Percentiles rank a stretch among this genome's conserved stretches.
Conservation (phyloP, 2,329 filamentous ascomycete species). For the Colletotrichum liaoningense region DNA sequence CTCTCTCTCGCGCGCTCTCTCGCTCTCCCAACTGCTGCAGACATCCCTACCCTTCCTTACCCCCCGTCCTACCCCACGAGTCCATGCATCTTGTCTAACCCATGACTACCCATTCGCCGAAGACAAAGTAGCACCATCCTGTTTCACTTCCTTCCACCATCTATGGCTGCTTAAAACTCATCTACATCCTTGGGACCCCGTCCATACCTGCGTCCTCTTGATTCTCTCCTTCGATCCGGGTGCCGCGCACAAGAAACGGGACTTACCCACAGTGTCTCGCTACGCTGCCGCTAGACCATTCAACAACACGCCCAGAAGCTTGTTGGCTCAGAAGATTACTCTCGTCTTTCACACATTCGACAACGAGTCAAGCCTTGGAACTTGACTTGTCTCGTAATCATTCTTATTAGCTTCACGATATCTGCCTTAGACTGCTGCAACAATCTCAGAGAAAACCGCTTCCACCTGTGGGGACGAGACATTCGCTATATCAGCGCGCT, state of each 20-base stretch:
- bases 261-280: constrained; percentile 21
- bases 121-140: constrained; percentile 47
- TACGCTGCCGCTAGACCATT: constrained; percentile 18
- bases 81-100: constrained; percentile 36
- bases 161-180: constrained; percentile 34
- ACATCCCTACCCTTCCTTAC: constrained; percentile 18
- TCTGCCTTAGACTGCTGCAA: neutral
- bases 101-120: constrained; percentile 36
- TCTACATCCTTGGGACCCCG: constrained; percentile 9
- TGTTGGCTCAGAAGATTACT: constrained; percentile 8
- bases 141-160: constrained; percentile 45
- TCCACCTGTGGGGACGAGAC: neutral
- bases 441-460: neutral
- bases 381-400: neutral
- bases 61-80: constrained; percentile 35
- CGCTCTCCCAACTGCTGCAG: constrained; percentile 28
- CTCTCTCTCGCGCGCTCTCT: too few species aligned
- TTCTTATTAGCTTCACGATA: neutral
- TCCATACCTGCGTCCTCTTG: constrained; percentile 2
- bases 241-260: constrained; percentile 23
- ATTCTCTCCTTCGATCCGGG: constrained; percentile 15
- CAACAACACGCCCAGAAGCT: neutral
- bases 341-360: constrained; percentile 3
- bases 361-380: neutral
- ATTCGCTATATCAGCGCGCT: neutral